Base-by-base conservation (phyloP, 148 eudicot genomes). In the Rhododendron henanense region DNA sequence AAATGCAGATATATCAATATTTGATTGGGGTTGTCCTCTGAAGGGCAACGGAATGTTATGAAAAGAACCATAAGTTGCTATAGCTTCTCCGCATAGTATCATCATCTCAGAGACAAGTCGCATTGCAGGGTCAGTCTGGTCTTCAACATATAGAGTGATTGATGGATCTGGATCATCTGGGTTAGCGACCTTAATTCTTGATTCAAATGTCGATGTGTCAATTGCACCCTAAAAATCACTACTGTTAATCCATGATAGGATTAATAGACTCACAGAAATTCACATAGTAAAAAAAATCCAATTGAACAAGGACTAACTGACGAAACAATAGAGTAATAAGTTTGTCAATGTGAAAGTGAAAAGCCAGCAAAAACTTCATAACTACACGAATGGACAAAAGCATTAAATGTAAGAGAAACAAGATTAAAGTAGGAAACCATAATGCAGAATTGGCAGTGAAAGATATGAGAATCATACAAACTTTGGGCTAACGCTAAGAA, bases 71-170 rank as follows among this genome's bases (percentile, higher is more conserved):
- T 86, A 92, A 85, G 96, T 93, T 81, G 99, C 99, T 84, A 95
- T 81, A 87, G 90, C 98, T 90, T 97, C 99, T 82, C 99, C 99
- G 86, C 98, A 97, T 48, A 97, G 95, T 90, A 97, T 91, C 99
- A 97, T 97, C 98, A 97, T 95, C 93, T 97, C 99, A 61, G 98
- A 91, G 79, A 97, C 99, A 89, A 97, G 99, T 47, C 96, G 92
- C 98, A 95, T 93, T 25, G 98, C 98, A 78, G 96, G 95, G 41
- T 92, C 95, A 23, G 95, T 94, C 88, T 94, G 98, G 88, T 97
- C 90, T 90, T 95, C 99, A 51, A 97, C 95, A 89, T 97, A 97
- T 23, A 97, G 90, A 87, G 91, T 95, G 88, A 97, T 97, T 3
- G 85, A 85, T 57, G 99, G 99, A 87, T 97, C 96, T 45, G 96